A percentile compares a stretch with the other conserved stretches of the same genome.
Conservation (phyloP, 352 stramenopile genomes). For the Pythium monospermum region DNA sequence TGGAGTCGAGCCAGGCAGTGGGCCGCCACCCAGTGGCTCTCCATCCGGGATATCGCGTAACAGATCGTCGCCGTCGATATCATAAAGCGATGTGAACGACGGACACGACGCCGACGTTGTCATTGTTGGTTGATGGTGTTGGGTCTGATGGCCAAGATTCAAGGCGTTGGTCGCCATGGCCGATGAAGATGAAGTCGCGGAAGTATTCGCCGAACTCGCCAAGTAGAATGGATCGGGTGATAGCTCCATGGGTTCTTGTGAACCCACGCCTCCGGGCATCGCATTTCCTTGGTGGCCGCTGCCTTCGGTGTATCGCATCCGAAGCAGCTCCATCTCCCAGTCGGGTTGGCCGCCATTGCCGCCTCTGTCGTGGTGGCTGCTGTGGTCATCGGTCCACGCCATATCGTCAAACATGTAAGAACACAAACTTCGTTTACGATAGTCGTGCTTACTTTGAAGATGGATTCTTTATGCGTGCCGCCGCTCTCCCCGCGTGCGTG, state of each 20-base stretch:
- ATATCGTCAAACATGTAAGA: constrained; percentile 23
- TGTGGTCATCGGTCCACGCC: constrained; percentile 17
- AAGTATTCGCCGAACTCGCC: not conserved
- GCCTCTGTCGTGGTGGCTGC: no score
- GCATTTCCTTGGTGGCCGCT: not conserved
- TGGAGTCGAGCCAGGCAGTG: constrained; percentile 10
- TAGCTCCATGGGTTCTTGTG: constrained; percentile 17
- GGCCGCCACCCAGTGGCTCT: constrained; percentile 15
- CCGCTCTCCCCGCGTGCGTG: no score
- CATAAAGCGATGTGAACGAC: constrained; percentile 64
- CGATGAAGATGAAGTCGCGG: not conserved
- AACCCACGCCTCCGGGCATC: not conserved
- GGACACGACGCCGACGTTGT: constrained; percentile 73
- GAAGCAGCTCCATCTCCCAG: constrained; percentile 21
- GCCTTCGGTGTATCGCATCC: constrained; percentile 12
- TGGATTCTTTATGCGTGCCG: no score
- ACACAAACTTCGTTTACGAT: no score
- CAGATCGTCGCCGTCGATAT: constrained; percentile 41
- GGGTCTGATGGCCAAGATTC: not conserved
- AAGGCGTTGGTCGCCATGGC: not conserved
- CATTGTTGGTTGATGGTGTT: constrained; percentile 24
- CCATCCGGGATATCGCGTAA: constrained; percentile 30
- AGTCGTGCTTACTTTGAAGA: no score
- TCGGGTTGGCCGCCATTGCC: constrained; percentile 5
- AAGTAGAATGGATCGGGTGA: constrained; percentile 18